A percentile compares a stretch with the other conserved stretches of the same genome.
phyloP scores from a whole-genome alignment of 306 rosid species.

The Pyrus betulifolia region DNA sequence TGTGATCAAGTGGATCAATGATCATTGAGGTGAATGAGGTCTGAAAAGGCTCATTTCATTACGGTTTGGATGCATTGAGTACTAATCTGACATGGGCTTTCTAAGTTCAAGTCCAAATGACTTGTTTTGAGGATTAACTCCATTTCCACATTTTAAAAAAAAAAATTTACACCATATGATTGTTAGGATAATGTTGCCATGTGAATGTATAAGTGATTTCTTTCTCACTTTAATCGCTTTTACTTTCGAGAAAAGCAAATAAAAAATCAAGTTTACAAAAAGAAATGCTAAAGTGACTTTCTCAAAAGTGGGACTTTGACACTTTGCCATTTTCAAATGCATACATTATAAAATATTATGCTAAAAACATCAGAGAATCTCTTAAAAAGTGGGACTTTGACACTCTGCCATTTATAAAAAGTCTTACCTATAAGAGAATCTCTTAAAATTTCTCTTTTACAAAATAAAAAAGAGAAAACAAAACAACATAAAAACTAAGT shows the following conservation, averaged over 20 bases:
- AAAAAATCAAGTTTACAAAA: background rate
- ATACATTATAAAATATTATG: no score
- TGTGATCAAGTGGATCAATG: no score
- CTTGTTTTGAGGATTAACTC: background rate
- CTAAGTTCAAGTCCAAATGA: background rate
- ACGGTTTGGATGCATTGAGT: background rate
- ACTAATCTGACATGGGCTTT: background rate
- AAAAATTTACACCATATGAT: background rate
- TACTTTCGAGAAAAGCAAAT: slow-evolving; percentile 9
- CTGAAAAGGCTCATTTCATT: background rate
- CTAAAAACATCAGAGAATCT: no score
- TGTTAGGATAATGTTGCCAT: background rate
- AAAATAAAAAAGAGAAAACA: background rate
- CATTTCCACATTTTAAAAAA: background rate
- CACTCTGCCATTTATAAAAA: no score
- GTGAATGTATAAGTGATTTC: background rate
- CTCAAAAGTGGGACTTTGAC: no score
- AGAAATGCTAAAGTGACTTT: no score
- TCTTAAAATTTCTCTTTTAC: no score
- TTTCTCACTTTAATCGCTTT: background rate
- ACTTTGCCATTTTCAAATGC: no score
- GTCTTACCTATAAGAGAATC: no score
- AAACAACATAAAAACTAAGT: background rate
- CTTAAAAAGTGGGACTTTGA: no score
- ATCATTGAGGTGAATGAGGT: background rate